Percentiles rank a stretch among this genome's conserved stretches.
Evolutionary conservation across 768 basidiomycete genomes (phyloP).

Genomic region (Ephemerocybe angulata): DNA sequence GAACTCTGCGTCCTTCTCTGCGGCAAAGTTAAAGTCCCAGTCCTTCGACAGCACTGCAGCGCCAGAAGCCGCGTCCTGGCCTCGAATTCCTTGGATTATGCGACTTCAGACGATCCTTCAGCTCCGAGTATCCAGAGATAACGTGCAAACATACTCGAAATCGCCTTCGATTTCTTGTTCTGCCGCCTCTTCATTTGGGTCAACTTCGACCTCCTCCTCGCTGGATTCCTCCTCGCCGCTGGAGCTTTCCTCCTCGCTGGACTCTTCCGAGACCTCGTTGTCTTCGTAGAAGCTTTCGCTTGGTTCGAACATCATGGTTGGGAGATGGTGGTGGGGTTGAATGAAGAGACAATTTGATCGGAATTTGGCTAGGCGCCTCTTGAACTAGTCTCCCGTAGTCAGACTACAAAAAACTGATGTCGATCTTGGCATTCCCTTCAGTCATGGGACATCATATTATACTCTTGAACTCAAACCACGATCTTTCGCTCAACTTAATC

Average conservation of each 20-base stretch:
- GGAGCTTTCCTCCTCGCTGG: slow-evolving; percentile 19
- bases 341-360: too few relatives aligned
- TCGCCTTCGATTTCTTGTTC: slow-evolving; percentile 56
- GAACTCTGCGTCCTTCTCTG: slow-evolving; percentile 66
- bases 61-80: slow-evolving; percentile 39
- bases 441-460: too few relatives aligned
- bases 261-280: slow-evolving; percentile 2
- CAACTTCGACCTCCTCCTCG: slow-evolving; percentile 13
- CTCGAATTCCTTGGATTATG: slow-evolving; percentile 62
- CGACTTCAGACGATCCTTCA: slow-evolving; percentile 27
- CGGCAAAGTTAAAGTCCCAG: slow-evolving; percentile 66
- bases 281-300: slow-evolving; percentile 5
- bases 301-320: slow-evolving; percentile 2
- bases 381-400: too few relatives aligned
- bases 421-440: too few relatives aligned
- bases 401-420: too few relatives aligned
- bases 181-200: slow-evolving; percentile 26
- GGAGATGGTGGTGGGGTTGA: neutral
- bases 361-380: too few relatives aligned
- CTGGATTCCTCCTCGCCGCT: slow-evolving; percentile 19
- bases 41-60: slow-evolving; percentile 53
- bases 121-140: neutral
- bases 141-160: slow-evolving; percentile 42
- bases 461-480: too few relatives aligned
- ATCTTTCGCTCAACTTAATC: too few relatives aligned